Conservation (phyloP, 1,139 yeast genomes). For the Kodamaea alishanica region DNA sequence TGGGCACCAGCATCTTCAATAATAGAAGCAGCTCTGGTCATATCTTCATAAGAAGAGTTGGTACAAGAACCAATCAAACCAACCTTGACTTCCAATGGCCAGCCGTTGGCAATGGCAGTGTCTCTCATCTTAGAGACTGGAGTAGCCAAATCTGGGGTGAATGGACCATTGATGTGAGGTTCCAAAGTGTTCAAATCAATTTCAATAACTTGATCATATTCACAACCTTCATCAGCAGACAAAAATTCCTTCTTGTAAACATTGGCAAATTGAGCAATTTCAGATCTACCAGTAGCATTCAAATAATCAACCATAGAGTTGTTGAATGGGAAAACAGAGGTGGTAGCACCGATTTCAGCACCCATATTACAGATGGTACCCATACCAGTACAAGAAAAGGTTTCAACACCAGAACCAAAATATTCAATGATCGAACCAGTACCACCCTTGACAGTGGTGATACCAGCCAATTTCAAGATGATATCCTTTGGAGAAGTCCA, state of each 20-base stretch:
- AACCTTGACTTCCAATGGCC: slow-evolving; percentile 94
- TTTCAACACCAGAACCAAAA: slow-evolving; percentile 94
- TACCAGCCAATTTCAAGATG: slow-evolving; percentile 93
- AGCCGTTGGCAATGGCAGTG: slow-evolving; percentile 79
- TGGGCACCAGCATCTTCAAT: slow-evolving; percentile 86
- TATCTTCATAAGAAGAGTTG: slow-evolving; percentile 98
- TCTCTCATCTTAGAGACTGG: slow-evolving; percentile 92
- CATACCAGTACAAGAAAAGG: slow-evolving; percentile 99
- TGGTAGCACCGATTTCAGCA: slow-evolving; percentile 99
- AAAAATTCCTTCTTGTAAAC: slow-evolving; percentile 73
- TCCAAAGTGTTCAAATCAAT: slow-evolving; percentile 92
- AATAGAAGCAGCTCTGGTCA: slow-evolving; percentile 96
- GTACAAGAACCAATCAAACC: slow-evolving; percentile 99
- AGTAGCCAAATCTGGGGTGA: slow-evolving; percentile 98
- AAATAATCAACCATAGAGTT: slow-evolving; percentile 85
- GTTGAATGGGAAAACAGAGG: slow-evolving; percentile 97
- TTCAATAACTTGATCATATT: slow-evolving; percentile 94
- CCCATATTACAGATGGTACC: slow-evolving; percentile 99
- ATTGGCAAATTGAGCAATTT: slow-evolving; percentile 79
- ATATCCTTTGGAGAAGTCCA: slow-evolving; percentile 99
- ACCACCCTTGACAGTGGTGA: slow-evolving; percentile 98
- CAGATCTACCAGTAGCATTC: slow-evolving; percentile 80
- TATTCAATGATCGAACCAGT: slow-evolving; percentile 97
- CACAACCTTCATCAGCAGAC: slow-evolving; percentile 90
- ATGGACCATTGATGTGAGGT: slow-evolving; percentile 98